phyloP scores from a whole-genome alignment of 1,284 basidiomycete species.

The Boletus mariae region DNA sequence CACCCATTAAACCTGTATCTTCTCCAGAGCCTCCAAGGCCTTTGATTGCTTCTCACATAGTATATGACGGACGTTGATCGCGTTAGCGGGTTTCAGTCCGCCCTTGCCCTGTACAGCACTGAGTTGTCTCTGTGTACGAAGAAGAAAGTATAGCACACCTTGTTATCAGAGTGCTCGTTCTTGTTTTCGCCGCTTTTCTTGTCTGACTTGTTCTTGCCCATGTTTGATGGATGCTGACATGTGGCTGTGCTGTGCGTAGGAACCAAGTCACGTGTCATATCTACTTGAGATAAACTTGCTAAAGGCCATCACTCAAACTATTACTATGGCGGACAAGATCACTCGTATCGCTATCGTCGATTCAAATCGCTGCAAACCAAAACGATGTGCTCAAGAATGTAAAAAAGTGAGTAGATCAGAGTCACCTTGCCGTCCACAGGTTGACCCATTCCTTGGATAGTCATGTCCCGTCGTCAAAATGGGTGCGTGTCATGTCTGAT shows the following conservation, averaged over 20 bases:
- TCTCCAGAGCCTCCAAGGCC: constrained; percentile 69
- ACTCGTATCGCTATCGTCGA: constrained; percentile 96
- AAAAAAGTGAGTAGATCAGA: constrained; percentile 61
- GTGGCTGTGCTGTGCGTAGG: constrained; percentile 10
- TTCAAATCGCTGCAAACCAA: constrained; percentile 90
- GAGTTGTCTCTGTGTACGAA: too few relatives aligned
- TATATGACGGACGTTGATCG: constrained; percentile 81
- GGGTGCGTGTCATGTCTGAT: constrained; percentile 54
- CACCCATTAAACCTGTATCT: constrained; percentile 56
- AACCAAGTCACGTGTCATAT: constrained; percentile 16
- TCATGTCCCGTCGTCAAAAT: constrained; percentile 98
- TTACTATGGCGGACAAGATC: constrained; percentile 76
- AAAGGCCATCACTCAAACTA: constrained; percentile 25
- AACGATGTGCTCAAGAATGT: constrained; percentile 88
- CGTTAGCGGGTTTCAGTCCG: constrained; percentile 67
- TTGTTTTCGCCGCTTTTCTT: constrained; percentile 31
- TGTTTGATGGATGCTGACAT: constrained; percentile 19
- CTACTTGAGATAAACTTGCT: background rate
- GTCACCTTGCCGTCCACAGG: background rate
- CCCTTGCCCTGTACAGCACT: constrained; percentile 44
- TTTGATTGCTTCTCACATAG: constrained; percentile 83
- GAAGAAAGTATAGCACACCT: constrained; percentile 20
- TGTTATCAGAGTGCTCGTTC: constrained; percentile 23
- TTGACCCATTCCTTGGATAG: constrained; percentile 36
- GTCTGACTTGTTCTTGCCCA: constrained; percentile 48